Conservation (phyloP, 495 filamentous ascomycete species). For the Parathielavia hyrcaniae region DNA sequence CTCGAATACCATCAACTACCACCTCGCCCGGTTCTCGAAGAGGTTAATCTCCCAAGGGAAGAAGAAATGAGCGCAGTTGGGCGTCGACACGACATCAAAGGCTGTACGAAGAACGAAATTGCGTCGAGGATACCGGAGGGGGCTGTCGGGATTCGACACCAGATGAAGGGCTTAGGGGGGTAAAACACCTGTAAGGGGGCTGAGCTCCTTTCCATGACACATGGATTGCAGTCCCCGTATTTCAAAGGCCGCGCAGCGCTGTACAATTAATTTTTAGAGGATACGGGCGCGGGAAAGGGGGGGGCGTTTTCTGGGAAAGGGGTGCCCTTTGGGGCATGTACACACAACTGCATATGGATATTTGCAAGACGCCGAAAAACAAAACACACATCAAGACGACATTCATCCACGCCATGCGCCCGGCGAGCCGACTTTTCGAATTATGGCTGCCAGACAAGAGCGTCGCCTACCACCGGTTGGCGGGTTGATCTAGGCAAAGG, state of each 20-base stretch:
- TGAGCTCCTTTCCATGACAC: not conserved
- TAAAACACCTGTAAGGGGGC: not conserved
- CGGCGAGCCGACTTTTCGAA: no score
- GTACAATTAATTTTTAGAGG: constrained; percentile 9
- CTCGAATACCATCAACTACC: constrained; percentile 92
- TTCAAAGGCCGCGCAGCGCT: not conserved
- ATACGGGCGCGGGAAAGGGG: not conserved
- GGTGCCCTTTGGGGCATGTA: constrained; percentile 8
- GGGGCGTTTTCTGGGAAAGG: not conserved
- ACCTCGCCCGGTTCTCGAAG: constrained; percentile 78
- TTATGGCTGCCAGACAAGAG: no score
- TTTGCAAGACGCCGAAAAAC: no score
- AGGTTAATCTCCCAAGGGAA: constrained; percentile 60
- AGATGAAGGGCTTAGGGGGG: not conserved
- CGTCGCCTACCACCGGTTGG: no score
- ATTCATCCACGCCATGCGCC: no score
- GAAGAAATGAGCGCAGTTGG: constrained; percentile 48
- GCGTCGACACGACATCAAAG: not conserved
- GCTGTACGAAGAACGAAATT: not conserved
- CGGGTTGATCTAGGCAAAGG: no score
- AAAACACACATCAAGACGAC: no score
- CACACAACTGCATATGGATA: constrained; percentile 2
- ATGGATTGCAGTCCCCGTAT: not conserved
- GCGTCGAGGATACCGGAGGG: no score
- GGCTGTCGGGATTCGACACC: no score